phyloP scores from a whole-genome alignment of 345 rosid species.

The Citrus cavaleriei region DNA sequence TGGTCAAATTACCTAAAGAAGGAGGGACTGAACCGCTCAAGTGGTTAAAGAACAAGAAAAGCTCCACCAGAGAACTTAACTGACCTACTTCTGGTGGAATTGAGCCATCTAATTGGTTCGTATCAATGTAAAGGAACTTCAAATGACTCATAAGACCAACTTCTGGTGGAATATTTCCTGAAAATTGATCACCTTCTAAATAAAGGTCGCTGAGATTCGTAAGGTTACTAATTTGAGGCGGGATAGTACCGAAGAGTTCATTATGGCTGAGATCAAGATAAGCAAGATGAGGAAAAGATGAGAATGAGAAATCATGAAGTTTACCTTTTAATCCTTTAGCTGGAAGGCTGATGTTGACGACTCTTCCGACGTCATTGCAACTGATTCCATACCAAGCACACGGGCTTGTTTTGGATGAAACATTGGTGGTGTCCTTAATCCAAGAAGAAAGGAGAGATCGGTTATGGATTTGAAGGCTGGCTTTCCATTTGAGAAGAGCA shows the following conservation, averaged over 20 bases:
- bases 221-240: not conserved
- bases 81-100: slow-evolving; percentile 8
- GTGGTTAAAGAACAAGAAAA: not conserved
- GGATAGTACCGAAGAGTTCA: not conserved
- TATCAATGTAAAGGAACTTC: slow-evolving; percentile 1
- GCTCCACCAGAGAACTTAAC: not conserved
- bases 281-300: not conserved
- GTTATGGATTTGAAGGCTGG: too few relatives aligned
- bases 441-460: too few relatives aligned
- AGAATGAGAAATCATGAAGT: not conserved
- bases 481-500: too few relatives aligned
- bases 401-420: not conserved
- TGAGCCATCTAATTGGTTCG: slow-evolving; percentile 16
- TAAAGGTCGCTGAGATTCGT: not conserved
- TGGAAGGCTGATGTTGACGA: not conserved
- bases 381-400: not conserved
- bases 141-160: not conserved
- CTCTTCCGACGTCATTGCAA: not conserved
- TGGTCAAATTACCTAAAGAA: too few relatives aligned
- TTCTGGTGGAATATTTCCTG: not conserved
- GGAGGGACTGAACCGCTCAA: slow-evolving; percentile 2
- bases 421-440: too few relatives aligned
- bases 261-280: not conserved
- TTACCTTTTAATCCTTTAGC: not conserved
- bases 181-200: not conserved